A percentile compares a stretch with the other conserved stretches of the same genome.
phyloP scores from a whole-genome alignment of 169 alveolate genomes.

The Cryptosporidium baileyi region DNA sequence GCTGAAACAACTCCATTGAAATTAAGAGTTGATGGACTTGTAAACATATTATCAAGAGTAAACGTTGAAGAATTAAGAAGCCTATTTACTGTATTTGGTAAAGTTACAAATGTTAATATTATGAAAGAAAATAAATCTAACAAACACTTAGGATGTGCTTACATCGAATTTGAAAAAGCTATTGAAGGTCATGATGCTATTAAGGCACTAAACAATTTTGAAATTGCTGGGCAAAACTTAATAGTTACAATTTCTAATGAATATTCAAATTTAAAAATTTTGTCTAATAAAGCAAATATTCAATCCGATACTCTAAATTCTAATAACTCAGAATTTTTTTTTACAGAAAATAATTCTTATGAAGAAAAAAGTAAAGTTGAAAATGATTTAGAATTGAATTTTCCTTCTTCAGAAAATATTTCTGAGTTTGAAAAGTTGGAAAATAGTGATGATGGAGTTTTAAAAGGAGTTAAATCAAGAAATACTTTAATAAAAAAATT shows the following conservation, averaged over 20 bases:
- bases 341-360: conserved; percentile 9
- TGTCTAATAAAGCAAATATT: conserved; percentile 38
- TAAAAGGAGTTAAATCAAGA: conserved; percentile 81
- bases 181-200: conserved; percentile 95
- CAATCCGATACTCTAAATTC: neutral
- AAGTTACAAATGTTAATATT: conserved; percentile 89
- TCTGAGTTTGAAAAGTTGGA: conserved; percentile 76
- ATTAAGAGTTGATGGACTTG: conserved; percentile 91
- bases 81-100: conserved; percentile 94
- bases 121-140: conserved; percentile 88
- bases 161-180: conserved; percentile 86
- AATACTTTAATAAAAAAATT: conserved; percentile 83
- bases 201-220: conserved; percentile 92
- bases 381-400: too few species aligned
- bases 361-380: conserved; percentile 28
- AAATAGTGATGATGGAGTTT: conserved; percentile 76
- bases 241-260: conserved; percentile 84
- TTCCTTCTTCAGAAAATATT: too few species aligned
- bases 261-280: conserved; percentile 50
- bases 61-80: conserved; percentile 88
- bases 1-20: conserved; percentile 88
- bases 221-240: conserved; percentile 89
- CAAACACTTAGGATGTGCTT: conserved; percentile 90
- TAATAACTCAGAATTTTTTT: neutral
- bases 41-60: conserved; percentile 85